Base-by-base conservation (phyloP, 139 green algal species). In the Auxenochlorella pyrenoidosa region DNA sequence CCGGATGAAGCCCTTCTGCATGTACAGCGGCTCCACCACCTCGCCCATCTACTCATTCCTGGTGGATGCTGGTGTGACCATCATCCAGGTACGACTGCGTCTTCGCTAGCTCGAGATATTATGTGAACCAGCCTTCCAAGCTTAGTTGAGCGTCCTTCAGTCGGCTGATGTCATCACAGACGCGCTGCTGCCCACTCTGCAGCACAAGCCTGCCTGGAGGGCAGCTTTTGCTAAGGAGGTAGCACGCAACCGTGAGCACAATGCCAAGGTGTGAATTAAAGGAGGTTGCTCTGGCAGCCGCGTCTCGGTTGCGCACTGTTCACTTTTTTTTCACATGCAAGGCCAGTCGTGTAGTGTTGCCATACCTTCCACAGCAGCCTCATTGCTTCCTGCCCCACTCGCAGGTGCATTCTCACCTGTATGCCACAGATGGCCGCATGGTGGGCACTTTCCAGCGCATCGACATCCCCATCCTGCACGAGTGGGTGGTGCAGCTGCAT, bases 401-500 rank as follows among this genome's bases (percentile, higher is more conserved):
- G 72, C 41, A 75, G 80, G 43, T 43, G 41, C 66, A 85, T 40
- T 85, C 80, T 5, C 80, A 85, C 28, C 41, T 85, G 80, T 85
- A 85, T n/a, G 68, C 44, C 6, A 77, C 60, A 2, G 80, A 71
- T n/a, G 80, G 80, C 28, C 32, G 59, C 28, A 70, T 85, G 30
- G 80, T 85, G 60, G 80, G 80, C 32, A 75, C 80, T 1, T 85
- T 85, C 18, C 80, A 85, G 41, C 80, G 80, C 41, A 85, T 85
- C 24, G 80, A 85, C 80, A 85, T 85, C 63, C 80, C 80, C 41
- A 85, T 85, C 63, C 80, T 85, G 63, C 80, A 40, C 24, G 34
- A 85, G 22, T 54, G 47, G 47, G 47, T 54, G 47, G 47, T 10
- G 47, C 10, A 10, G 47, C 47, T 54, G 47, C 47, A 18, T 10